Evolutionary conservation across 2,329 filamentous ascomycete genomes (phyloP).

Genomic region (Exophiala viscosa): DNA sequence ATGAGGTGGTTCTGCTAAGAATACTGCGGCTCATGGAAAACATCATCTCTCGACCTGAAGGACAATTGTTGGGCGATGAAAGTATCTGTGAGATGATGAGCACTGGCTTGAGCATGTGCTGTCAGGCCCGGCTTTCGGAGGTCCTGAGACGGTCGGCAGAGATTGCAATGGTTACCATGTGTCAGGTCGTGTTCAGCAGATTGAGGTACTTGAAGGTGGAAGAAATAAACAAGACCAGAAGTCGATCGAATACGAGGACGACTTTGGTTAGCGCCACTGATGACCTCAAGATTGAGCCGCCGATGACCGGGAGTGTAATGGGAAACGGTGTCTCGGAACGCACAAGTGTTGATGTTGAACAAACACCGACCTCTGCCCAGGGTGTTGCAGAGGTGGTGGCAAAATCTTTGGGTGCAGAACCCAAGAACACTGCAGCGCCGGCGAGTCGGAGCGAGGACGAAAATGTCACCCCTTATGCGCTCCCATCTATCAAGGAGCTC

Average conservation of each 20-base stretch:
- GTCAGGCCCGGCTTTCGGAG: conserved; percentile 85
- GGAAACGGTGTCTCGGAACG: conserved; percentile 39
- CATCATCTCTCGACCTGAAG: conserved; percentile 91
- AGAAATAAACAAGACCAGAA: conserved; percentile 49
- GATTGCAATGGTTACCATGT: conserved; percentile 96
- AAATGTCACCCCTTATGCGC: conserved; percentile 79
- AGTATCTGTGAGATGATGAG: conserved; percentile 99
- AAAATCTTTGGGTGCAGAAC: conserved; percentile 33
- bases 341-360: conserved; percentile 21
- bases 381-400: conserved; percentile 24
- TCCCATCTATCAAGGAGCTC: conserved; percentile 90
- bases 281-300: conserved; percentile 76
- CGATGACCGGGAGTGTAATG: conserved; percentile 52
- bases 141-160: conserved; percentile 87
- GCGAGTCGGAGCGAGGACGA: conserved; percentile 34
- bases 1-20: conserved; percentile 90
- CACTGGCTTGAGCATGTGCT: conserved; percentile 93
- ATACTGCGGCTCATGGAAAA: conserved; percentile 98
- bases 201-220: conserved; percentile 82
- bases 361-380: conserved; percentile 8
- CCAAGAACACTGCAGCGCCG: conserved; percentile 33
- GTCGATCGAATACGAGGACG: conserved; percentile 24
- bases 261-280: conserved; percentile 57
- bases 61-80: conserved; percentile 91
- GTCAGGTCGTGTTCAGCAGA: conserved; percentile 94